Evolutionary conservation across 108 stramenopile genomes (phyloP).

Genomic region (Stephanodiscus minutulus): DNA sequence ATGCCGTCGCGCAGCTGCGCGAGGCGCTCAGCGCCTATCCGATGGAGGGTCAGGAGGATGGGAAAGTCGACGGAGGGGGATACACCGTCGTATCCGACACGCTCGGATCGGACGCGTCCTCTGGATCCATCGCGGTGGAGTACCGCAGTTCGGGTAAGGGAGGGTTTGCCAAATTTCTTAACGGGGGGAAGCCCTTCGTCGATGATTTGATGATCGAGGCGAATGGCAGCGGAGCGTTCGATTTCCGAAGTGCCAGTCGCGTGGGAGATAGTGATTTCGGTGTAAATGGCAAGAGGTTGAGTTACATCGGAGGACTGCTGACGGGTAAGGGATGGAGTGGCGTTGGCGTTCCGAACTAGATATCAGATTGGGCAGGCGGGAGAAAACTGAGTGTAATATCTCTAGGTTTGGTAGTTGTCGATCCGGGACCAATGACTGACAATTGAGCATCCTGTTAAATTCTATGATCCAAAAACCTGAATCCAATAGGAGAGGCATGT

Average conservation of each 20-base stretch:
- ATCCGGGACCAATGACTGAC: background rate
- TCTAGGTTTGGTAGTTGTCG: background rate
- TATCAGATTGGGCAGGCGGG: background rate
- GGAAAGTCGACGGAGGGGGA: conserved; percentile 72
- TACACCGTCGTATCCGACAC: conserved; percentile 66
- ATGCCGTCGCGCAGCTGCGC: conserved; percentile 50
- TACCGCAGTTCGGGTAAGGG: conserved; percentile 76
- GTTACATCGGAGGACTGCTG: conserved; percentile 46
- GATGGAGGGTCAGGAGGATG: conserved; percentile 63
- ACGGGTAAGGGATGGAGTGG: conserved; percentile 60
- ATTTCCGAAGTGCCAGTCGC: conserved; percentile 64
- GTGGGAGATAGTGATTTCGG: conserved; percentile 87
- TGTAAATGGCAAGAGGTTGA: conserved; percentile 75
- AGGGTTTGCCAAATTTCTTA: conserved; percentile 83
- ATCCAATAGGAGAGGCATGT: background rate
- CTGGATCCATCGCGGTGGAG: conserved; percentile 60
- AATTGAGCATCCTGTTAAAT: too few relatives aligned
- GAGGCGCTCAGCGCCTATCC: conserved; percentile 65
- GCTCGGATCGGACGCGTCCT: conserved; percentile 31
- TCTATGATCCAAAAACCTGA: background rate
- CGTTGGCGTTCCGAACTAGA: conserved; percentile 16
- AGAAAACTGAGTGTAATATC: background rate
- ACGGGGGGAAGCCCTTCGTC: conserved; percentile 85
- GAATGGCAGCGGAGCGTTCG: conserved; percentile 51
- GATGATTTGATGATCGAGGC: conserved; percentile 77